Conservation (phyloP, 108 stramenopile genomes). For the Fragilariopsis cylindrus region DNA sequence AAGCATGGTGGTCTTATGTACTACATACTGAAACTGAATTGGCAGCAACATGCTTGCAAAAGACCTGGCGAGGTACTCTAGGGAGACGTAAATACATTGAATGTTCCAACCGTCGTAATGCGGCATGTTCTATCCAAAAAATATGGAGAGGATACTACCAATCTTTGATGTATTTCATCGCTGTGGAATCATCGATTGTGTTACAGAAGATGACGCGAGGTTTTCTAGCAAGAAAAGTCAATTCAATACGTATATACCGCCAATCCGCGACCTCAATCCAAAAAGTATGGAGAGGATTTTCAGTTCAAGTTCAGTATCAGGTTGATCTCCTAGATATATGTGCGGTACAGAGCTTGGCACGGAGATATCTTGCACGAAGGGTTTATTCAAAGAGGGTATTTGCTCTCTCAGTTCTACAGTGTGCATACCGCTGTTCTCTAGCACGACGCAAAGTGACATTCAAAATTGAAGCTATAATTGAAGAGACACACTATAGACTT, state of each 20-base stretch:
- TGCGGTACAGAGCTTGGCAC: constrained; percentile 43
- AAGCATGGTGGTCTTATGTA: constrained; percentile 38
- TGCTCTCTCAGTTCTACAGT: constrained; percentile 29
- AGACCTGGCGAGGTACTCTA: constrained; percentile 17
- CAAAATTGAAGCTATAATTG: background rate
- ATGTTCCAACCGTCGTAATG: constrained; percentile 9
- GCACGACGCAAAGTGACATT: constrained; percentile 15
- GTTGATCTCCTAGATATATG: constrained; percentile 48
- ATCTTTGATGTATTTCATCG: constrained; percentile 15
- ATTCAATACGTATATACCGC: constrained; percentile 2
- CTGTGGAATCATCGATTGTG: constrained; percentile 12
- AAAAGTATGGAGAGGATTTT: constrained; percentile 46
- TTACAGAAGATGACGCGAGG: constrained; percentile 28
- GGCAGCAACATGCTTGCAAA: constrained; percentile 36
- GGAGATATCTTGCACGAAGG: constrained; percentile 34
- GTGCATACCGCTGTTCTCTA: constrained; percentile 23
- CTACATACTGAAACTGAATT: constrained; percentile 12
- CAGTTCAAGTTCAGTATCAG: constrained; percentile 39
- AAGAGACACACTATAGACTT: background rate
- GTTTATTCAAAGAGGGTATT: background rate
- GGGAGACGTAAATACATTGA: constrained; percentile 1
- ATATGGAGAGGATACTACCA: constrained; percentile 32
- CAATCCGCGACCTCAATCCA: constrained; percentile 41
- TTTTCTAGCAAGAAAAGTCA: constrained; percentile 11
- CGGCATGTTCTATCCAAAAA: constrained; percentile 49